phyloP scores from a whole-genome alignment of 2,329 filamentous ascomycete genomes.

The Bipolaris zeicola region DNA sequence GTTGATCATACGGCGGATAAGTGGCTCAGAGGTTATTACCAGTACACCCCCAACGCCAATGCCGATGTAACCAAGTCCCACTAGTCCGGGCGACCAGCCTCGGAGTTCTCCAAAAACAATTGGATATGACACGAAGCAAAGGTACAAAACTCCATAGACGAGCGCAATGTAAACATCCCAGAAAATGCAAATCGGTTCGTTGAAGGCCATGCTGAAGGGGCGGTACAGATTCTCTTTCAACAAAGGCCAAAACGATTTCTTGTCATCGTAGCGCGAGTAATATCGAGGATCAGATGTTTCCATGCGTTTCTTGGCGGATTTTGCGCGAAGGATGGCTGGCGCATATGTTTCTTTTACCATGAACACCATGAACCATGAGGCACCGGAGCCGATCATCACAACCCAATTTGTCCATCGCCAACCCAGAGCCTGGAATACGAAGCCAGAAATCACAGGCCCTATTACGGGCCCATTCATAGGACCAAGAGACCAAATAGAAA shows the following conservation, averaged over 20 bases:
- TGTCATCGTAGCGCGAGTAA: slow-evolving; percentile 80
- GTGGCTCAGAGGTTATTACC: slow-evolving; percentile 63
- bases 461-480: slow-evolving; percentile 74
- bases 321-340: slow-evolving; percentile 70
- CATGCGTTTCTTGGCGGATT: slow-evolving; percentile 71
- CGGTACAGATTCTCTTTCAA: slow-evolving; percentile 77
- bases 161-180: slow-evolving; percentile 75
- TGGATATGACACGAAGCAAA: slow-evolving; percentile 90
- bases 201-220: slow-evolving; percentile 76
- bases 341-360: slow-evolving; percentile 81
- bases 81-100: slow-evolving; percentile 75
- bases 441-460: slow-evolving; percentile 67
- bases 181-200: slow-evolving; percentile 85
- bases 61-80: slow-evolving; percentile 79
- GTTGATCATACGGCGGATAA: slow-evolving; percentile 79
- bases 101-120: slow-evolving; percentile 78
- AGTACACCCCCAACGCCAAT: slow-evolving; percentile 63
- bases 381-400: slow-evolving; percentile 66
- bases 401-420: slow-evolving; percentile 89
- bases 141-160: slow-evolving; percentile 84
- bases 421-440: slow-evolving; percentile 75
- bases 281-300: slow-evolving; percentile 77
- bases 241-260: slow-evolving; percentile 66
- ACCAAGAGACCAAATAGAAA: slow-evolving; percentile 82
- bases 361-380: slow-evolving; percentile 63